A percentile compares a stretch with the other conserved stretches of the same genome.
These are phyloP conservation scores for Ensete glaucum DNA, from an alignment of 176 grass and related monocot species.

Conservation along the genomic window DNA sequence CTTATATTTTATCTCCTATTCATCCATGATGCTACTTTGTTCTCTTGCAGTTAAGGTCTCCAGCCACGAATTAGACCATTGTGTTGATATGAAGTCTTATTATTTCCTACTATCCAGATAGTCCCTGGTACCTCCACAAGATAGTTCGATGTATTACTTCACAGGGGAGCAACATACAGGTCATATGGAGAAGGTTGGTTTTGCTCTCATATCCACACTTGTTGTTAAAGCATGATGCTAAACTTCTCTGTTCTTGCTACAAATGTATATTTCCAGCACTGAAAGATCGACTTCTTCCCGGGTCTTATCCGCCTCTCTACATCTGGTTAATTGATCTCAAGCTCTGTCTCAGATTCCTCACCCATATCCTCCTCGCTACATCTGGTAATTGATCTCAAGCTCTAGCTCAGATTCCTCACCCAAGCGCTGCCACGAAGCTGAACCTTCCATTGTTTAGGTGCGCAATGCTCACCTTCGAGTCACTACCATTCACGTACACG, in stretches of 20 bases:
- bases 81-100: slow-evolving; percentile 3
- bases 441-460: slow-evolving; percentile 8
- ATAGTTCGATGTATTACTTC: no score
- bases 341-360: slow-evolving; percentile 50
- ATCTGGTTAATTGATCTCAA: slow-evolving; percentile 19
- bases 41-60: slow-evolving; percentile 18
- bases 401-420: slow-evolving; percentile 55
- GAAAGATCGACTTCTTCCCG: no score
- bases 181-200: no score
- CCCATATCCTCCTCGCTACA: slow-evolving; percentile 15
- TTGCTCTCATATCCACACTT: no score
- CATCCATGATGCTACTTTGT: slow-evolving; percentile 5
- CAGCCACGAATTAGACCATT: slow-evolving; percentile 5
- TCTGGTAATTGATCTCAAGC: slow-evolving; percentile 19
- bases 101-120: neutral
- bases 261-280: no score
- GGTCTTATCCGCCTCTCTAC: neutral
- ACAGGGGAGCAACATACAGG: no score
- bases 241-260: no score
- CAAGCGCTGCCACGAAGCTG: slow-evolving; percentile 35
- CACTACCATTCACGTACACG: slow-evolving; percentile 22
- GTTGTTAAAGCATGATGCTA: no score
- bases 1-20: slow-evolving; percentile 3
- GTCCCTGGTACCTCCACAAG: no score
- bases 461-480: slow-evolving; percentile 2